These are phyloP conservation scores for Penicillium argentinense DNA, from an alignment of 495 filamentous ascomycete genomes.

Conservation along the genomic window DNA sequence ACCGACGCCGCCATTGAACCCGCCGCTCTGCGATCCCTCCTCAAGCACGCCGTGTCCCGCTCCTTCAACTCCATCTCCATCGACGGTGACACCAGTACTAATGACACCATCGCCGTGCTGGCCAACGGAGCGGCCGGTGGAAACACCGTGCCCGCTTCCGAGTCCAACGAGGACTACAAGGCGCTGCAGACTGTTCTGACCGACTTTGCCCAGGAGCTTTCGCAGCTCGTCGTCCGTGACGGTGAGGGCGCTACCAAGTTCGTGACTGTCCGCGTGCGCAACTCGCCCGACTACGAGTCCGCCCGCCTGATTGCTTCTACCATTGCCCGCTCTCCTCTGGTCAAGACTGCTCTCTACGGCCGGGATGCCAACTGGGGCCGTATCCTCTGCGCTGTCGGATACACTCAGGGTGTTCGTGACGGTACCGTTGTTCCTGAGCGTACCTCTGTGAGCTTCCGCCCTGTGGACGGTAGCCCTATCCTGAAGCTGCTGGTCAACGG, in stretches of 20 bases:
- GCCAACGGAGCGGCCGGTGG: conserved; percentile 94
- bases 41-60: conserved; percentile 73
- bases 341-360: conserved; percentile 96
- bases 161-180: conserved; percentile 60
- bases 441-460: conserved; percentile 90
- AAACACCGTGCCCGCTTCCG: conserved; percentile 31
- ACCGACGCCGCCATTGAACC: conserved; percentile 86
- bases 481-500: conserved; percentile 86
- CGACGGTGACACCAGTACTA: conserved; percentile 94
- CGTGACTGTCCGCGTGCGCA: conserved; percentile 83
- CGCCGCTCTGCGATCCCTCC: conserved; percentile 61
- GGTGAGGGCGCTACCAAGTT: conserved; percentile 99
- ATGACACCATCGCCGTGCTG: conserved; percentile 91
- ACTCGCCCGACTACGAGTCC: conserved; percentile 64
- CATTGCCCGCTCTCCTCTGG: conserved; percentile 90
- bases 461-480: conserved; percentile 75
- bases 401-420: conserved; percentile 67
- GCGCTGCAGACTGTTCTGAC: conserved; percentile 70
- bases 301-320: conserved; percentile 74
- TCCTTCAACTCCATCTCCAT: conserved; percentile 98
- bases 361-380: conserved; percentile 98
- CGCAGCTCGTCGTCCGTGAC: conserved; percentile 91
- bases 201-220: conserved; percentile 75
- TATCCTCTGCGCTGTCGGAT: conserved; percentile 92
- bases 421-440: conserved; percentile 72